Conservation (phyloP, 495 filamentous ascomycete genomes). For the Halenospora varia region DNA sequence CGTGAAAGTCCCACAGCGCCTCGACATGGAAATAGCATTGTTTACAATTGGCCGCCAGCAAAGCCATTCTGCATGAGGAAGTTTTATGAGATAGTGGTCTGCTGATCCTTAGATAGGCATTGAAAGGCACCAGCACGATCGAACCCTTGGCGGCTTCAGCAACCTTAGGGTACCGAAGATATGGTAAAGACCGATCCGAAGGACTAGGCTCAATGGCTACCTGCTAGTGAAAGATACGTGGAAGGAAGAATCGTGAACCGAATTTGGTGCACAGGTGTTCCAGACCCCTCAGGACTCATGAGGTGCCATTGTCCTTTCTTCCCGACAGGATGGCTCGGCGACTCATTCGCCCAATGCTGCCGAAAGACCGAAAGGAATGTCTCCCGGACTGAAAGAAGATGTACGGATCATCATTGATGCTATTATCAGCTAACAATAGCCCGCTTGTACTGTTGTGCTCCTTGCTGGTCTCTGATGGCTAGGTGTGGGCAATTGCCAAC, state of each 20-base stretch:
- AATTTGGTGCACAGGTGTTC: neutral
- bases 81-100: conserved; percentile 5
- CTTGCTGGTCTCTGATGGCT: neutral
- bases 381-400: neutral
- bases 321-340: neutral
- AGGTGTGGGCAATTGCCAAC: neutral
- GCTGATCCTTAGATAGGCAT: conserved; percentile 6
- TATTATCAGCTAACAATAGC: neutral
- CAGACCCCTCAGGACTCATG: neutral
- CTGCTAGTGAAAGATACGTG: neutral
- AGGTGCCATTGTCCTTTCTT: neutral
- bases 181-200: neutral
- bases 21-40: neutral
- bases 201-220: neutral
- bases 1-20: conserved; percentile 3
- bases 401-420: neutral
- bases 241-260: neutral
- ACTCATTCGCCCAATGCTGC: neutral
- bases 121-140: neutral
- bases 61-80: neutral
- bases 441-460: neutral
- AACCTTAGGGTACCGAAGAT: neutral
- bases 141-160: neutral
- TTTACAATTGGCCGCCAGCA: conserved; percentile 5
- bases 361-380: neutral